Percentiles rank a stretch among this genome's conserved stretches.
These are phyloP conservation scores for Speleostelium caveatum DNA, from an alignment of 78 protist genomes.

Conservation along the genomic window DNA sequence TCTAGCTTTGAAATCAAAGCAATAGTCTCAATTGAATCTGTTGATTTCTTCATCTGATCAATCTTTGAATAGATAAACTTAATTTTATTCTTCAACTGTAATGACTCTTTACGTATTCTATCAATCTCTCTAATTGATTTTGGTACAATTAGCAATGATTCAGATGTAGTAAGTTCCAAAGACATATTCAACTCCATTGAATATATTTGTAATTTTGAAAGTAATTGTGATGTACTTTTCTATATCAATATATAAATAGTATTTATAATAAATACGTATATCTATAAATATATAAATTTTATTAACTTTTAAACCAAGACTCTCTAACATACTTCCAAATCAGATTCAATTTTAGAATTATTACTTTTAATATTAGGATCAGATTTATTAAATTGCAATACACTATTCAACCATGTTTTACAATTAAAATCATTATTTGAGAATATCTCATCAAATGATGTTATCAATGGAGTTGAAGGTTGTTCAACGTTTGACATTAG, in stretches of 20 bases:
- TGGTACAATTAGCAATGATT: slow-evolving; percentile 60
- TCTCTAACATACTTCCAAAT: not conserved
- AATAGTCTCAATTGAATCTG: slow-evolving; percentile 5
- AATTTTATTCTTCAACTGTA: slow-evolving; percentile 11
- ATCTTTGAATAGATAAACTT: slow-evolving; percentile 4
- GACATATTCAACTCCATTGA: slow-evolving; percentile 48
- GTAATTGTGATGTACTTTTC: slow-evolving; percentile 3
- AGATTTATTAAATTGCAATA: too few relatives aligned
- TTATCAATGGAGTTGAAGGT: too few relatives aligned
- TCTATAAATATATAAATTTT: too few relatives aligned
- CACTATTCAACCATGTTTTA: not conserved
- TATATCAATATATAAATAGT: too few relatives aligned
- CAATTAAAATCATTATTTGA: not conserved
- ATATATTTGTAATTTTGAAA: slow-evolving; percentile 62
- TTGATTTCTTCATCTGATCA: not conserved
- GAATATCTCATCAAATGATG: too few relatives aligned
- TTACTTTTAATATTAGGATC: too few relatives aligned
- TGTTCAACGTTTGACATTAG: too few relatives aligned
- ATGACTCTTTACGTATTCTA: slow-evolving; percentile 42
- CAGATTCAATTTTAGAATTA: not conserved
- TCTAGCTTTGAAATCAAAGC: slow-evolving; percentile 12
- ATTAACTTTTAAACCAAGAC: too few relatives aligned
- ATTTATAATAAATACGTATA: too few relatives aligned
- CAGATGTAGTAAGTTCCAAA: slow-evolving; percentile 28
- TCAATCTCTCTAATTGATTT: slow-evolving; percentile 68